A percentile compares a stretch with the other conserved stretches of the same genome.
These are phyloP conservation scores for Boletus calvinii DNA, from an alignment of 1,284 basidiomycete genomes.

Conservation along the genomic window DNA sequence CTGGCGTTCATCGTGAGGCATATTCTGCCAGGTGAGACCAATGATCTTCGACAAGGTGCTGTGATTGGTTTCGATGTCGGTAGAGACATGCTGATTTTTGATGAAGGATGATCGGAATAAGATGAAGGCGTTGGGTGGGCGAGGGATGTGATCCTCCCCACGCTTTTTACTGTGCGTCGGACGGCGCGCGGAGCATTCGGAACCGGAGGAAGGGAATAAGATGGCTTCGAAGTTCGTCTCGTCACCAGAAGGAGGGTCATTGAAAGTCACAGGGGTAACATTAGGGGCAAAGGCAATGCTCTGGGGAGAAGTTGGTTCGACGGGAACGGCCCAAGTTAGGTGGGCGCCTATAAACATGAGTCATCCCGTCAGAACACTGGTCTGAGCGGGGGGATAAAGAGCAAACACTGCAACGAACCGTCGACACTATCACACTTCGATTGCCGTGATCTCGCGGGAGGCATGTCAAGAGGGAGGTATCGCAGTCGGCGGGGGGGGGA, in stretches of 20 bases:
- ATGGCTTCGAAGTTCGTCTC: constrained; percentile 36
- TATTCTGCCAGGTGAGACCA: constrained; percentile 70
- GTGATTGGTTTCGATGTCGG: constrained; percentile 76
- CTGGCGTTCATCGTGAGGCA: constrained; percentile 66
- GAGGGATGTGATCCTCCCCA: constrained; percentile 75
- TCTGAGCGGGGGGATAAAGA: background rate
- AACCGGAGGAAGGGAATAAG: constrained; percentile 45
- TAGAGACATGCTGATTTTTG: constrained; percentile 70
- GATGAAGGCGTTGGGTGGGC: constrained; percentile 88
- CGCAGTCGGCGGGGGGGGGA: constrained; percentile 15
- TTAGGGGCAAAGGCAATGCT: constrained; percentile 58
- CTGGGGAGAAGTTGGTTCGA: constrained; percentile 43
- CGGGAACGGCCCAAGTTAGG: constrained; percentile 51
- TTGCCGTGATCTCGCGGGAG: constrained; percentile 51
- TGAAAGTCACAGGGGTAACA: constrained; percentile 60
- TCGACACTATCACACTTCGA: constrained; percentile 43
- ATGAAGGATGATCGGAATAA: constrained; percentile 84
- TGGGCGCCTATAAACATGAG: constrained; percentile 41
- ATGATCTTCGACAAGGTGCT: constrained; percentile 74
- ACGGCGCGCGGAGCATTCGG: constrained; percentile 40
- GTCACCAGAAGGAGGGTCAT: constrained; percentile 41
- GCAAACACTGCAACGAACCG: constrained; percentile 38
- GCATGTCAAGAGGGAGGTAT: constrained; percentile 44
- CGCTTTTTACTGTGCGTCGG: constrained; percentile 59
- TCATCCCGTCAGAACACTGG: constrained; percentile 15